These are phyloP conservation scores for Dryas drummondii DNA, from an alignment of 306 rosid genomes.

Conservation along the genomic window DNA sequence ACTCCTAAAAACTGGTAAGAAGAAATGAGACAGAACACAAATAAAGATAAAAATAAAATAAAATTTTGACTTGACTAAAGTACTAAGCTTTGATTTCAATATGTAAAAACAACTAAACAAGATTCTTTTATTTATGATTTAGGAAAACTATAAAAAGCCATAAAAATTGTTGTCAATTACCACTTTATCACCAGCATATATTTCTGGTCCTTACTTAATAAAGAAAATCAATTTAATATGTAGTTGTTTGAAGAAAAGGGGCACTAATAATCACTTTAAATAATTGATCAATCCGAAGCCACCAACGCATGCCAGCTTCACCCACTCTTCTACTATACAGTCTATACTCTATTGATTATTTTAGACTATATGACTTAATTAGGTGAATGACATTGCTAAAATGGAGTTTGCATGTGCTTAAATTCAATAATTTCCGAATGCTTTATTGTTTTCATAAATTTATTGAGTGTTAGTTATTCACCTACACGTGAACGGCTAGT, in stretches of 20 bases:
- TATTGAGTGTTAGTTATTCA: no score
- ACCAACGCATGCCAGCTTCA: constrained; percentile 10
- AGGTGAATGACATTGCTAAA: no score
- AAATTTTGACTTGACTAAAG: constrained; percentile 21
- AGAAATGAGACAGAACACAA: neutral
- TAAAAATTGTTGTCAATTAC: neutral
- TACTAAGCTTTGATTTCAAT: neutral
- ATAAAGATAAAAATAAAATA: neutral
- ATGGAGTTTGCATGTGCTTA: no score
- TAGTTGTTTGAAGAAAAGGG: no score
- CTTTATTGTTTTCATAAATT: no score
- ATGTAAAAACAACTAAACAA: neutral
- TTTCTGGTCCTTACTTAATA: neutral
- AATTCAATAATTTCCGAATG: no score
- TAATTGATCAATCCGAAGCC: neutral
- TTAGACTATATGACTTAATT: no score
- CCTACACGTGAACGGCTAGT: no score
- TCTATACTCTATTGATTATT: no score
- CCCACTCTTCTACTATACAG: neutral
- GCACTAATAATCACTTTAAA: neutral
- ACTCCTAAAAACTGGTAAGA: constrained; percentile 7
- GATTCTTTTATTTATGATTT: neutral
- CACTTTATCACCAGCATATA: neutral
- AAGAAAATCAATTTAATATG: no score
- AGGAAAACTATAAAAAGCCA: neutral